Base-by-base conservation (phyloP, 108 stramenopile genomes). In the Fragilariopsis cylindrus region DNA sequence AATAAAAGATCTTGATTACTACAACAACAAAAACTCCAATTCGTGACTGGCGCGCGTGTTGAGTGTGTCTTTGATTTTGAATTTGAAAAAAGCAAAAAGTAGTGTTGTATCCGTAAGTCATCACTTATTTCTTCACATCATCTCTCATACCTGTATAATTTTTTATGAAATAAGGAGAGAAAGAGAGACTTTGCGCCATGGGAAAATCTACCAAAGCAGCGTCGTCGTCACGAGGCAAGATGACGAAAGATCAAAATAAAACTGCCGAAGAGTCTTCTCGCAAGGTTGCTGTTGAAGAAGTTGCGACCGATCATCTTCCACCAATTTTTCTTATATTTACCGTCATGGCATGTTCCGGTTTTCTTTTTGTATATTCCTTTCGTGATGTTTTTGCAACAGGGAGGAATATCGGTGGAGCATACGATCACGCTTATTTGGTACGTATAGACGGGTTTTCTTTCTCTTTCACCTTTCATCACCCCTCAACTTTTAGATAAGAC, bases 301-400 rank as follows among this genome's bases (percentile, higher is more conserved):
- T 45, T 5, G 58, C 58, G 9, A 78, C 19, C 42, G 86, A 90
- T 46, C 94, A 95, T 70, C 83, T 95, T 18, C 84, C 89, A 11
- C 94, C 94, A 1, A 50, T 92, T 3, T 70, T 79, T 45, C 73
- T 95, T 1, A 85, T 91, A 18, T 60, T 89, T 13, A 80, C 80
- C 7, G 82, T 89, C n/a, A 76, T 95, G 18, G 50, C 87, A 1
- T 93, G 92, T 73, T 95, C 94, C 16, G 92, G 92, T 41, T 73
- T 83, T n/a, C 65, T 92, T 19, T 90, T 88, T 73, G 78, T 95
- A 5, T 71, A 89, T 50, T 82, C 87, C 40, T 85, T 92, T 40
- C 76, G 94, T 39, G 94, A 95, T 78, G 83, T 90, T 46, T 81
- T 95, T 71, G 88, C 89, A 21, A 92, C 92, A 3, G 94, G 94